Conservation (phyloP, 2,329 filamentous ascomycete genomes). For the Epichloe bromicola region DNA sequence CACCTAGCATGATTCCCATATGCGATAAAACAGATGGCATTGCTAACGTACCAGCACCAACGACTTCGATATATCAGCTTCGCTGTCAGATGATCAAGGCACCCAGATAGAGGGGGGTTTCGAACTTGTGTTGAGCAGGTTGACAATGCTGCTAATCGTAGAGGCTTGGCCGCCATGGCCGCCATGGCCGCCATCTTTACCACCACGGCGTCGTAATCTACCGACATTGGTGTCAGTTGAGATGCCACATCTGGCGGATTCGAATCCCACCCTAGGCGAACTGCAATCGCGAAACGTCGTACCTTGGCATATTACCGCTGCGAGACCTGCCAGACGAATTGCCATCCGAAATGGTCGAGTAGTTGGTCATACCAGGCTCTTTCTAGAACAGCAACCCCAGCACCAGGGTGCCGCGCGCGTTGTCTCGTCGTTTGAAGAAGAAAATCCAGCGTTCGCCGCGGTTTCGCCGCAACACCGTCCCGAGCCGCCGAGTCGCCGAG, state of each 20-base stretch:
- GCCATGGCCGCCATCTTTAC: slow-evolving; percentile 52
- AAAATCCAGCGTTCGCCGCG: no score
- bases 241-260: not conserved
- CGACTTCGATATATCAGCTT: slow-evolving; percentile 41
- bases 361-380: slow-evolving; percentile 37
- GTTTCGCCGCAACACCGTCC: not conserved
- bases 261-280: not conserved
- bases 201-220: slow-evolving; percentile 46
- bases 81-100: not conserved
- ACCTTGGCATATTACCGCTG: slow-evolving; percentile 37
- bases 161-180: slow-evolving; percentile 67
- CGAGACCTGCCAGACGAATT: slow-evolving; percentile 23
- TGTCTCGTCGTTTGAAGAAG: not conserved
- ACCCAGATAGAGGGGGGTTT: slow-evolving; percentile 5
- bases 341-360: slow-evolving; percentile 39
- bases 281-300: slow-evolving; percentile 5
- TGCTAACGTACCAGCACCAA: slow-evolving; percentile 86
- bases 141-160: slow-evolving; percentile 84
- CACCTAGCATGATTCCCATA: slow-evolving; percentile 82
- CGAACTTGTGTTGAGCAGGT: slow-evolving; percentile 89
- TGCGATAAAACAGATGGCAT: slow-evolving; percentile 93
- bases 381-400: not conserved
- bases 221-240: slow-evolving; percentile 3
- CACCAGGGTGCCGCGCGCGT: slow-evolving; percentile 3
- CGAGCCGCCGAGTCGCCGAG: not conserved